Evolutionary conservation across 306 rosid genomes (phyloP).

Genomic region (Dryas drummondii): DNA sequence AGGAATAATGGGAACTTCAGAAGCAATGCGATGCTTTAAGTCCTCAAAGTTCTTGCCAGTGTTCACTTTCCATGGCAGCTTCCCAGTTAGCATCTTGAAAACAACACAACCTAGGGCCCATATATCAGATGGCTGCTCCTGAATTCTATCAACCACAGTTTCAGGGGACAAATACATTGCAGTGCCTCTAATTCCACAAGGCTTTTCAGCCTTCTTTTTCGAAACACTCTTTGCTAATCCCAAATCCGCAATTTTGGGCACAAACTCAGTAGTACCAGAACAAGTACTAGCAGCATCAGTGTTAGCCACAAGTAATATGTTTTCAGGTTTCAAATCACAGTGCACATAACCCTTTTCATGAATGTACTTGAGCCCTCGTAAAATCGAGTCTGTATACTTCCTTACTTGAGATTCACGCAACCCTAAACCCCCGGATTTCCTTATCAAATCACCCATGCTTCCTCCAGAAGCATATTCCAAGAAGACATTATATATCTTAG

Average conservation of each 20-base stretch:
- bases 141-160: neutral
- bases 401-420: slow-evolving; percentile 6
- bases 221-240: slow-evolving; percentile 10
- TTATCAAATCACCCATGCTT: neutral
- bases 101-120: slow-evolving; percentile 28
- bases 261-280: neutral
- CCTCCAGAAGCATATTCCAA: neutral
- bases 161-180: slow-evolving; percentile 16
- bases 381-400: neutral
- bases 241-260: slow-evolving; percentile 19
- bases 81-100: slow-evolving; percentile 11
- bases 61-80: neutral
- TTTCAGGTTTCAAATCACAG: slow-evolving; percentile 21
- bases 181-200: slow-evolving; percentile 2
- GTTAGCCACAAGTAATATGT: neutral
- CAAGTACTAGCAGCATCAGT: neutral
- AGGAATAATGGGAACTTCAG: neutral
- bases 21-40: neutral
- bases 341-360: slow-evolving; percentile 23
- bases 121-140: slow-evolving; percentile 19
- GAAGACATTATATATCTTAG: neutral
- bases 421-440: neutral
- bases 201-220: neutral
- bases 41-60: neutral
- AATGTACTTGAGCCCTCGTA: slow-evolving; percentile 1